Conservation (phyloP, 352 stramenopile species). For the Pythium scleroteichum region DNA sequence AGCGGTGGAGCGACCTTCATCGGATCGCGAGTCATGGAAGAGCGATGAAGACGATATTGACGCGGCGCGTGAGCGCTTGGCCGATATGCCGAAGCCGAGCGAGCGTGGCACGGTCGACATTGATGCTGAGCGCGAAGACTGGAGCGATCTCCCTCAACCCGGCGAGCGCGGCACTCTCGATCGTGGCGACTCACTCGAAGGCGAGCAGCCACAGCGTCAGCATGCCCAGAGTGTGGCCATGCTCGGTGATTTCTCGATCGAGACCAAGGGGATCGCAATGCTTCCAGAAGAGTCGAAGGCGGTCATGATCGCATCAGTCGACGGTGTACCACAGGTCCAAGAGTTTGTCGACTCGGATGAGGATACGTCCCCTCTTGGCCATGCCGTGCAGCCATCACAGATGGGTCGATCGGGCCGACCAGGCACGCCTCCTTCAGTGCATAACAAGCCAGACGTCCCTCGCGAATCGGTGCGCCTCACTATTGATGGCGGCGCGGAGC, state of each 20-base stretch:
- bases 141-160: not conserved
- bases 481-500: slow-evolving; percentile 61
- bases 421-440: not conserved
- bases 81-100: slow-evolving; percentile 3
- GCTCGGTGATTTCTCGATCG: slow-evolving; percentile 69
- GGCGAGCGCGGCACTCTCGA: slow-evolving; percentile 1
- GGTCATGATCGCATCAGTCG: slow-evolving; percentile 51
- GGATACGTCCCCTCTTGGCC: slow-evolving; percentile 33
- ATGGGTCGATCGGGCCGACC: slow-evolving; percentile 2
- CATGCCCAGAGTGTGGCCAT: slow-evolving; percentile 73
- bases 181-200: slow-evolving; percentile 20
- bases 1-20: slow-evolving; percentile 6
- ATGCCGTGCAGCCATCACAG: slow-evolving; percentile 39
- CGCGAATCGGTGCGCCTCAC: slow-evolving; percentile 70
- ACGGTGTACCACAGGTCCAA: slow-evolving; percentile 51
- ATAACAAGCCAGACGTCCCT: slow-evolving; percentile 38
- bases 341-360: slow-evolving; percentile 26
- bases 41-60: slow-evolving; percentile 32
- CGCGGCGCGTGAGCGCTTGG: slow-evolving; percentile 21
- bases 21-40: slow-evolving; percentile 21
- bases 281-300: slow-evolving; percentile 54
- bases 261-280: slow-evolving; percentile 60
- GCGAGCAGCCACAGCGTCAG: slow-evolving; percentile 29
- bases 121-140: slow-evolving; percentile 20
- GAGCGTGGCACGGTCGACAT: slow-evolving; percentile 14